Evolutionary conservation across 2,329 filamentous ascomycete genomes (phyloP), one percentile per base, ranked within the genome.

Genomic region (Trichophyton verrucosum): DNA sequence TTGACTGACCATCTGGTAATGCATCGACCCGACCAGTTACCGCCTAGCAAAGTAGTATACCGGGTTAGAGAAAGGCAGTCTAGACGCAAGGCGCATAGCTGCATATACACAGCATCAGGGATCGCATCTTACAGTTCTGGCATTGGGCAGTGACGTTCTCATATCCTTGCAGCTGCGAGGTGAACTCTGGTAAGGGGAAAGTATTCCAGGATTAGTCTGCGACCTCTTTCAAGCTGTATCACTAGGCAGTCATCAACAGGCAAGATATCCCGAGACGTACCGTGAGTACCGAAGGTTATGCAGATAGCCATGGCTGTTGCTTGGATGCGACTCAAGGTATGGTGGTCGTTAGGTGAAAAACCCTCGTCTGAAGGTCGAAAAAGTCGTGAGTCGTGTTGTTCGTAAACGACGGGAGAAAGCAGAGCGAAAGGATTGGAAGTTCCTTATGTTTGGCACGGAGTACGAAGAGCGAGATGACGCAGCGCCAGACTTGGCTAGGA

Each of bases 71-170:
- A 49, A 40, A 58, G 44, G 33, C 9, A 9, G 38, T 22, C 42
- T 6, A 9, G 20, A 3, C 17, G 7, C 3, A 42, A 15, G 20
- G 30, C n/a, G 36, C 20, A 57, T 24, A 22, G 38, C 36, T 3
- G 57, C 46, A 47, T 33, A n/a, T 27, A 27, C 33, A 20, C 11
- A 51, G 7, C 53, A 13, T 27, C n/a, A 13, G 13, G 13, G 3
- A 3, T 9, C 33, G 33, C 36, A 24, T 38, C 65, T 60, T 58
- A 68, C 68, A 73, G 61, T 73, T 73, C 49, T 72, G 66, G 58
- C 71, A 73, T 64, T 73, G 71, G 17, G 71, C 71, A 22, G 70
- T 72, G 38, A 72, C 67, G 27, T 68, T 66, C 61, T 73, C 70
- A 58, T 72, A 72, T 46, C 71, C 71, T 62, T 72, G 64, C 1